phyloP scores from a whole-genome alignment of 2,329 filamentous ascomycete genomes.

The Fusarium fujikuroi region DNA sequence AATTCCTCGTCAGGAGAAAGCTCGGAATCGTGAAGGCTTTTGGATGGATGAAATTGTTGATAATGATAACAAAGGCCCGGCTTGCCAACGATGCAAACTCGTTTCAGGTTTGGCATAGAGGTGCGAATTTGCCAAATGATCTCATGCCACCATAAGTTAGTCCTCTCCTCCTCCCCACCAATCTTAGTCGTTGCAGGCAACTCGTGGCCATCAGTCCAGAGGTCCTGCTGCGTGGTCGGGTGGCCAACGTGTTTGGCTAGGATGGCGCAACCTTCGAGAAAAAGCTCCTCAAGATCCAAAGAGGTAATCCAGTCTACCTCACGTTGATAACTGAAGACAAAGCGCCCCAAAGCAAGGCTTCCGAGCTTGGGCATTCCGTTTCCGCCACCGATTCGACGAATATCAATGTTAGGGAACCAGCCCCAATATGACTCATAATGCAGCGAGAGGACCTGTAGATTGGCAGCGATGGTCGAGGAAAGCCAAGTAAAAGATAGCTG shows the following conservation, averaged over 20 bases:
- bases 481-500: not conserved
- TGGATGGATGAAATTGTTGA: accelerated
- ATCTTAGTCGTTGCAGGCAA: accelerated
- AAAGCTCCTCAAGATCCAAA: not conserved
- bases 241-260: not conserved
- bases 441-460: not conserved
- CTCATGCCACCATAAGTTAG: not conserved
- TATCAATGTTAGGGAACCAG: not conserved
- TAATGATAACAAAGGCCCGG: accelerated
- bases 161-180: accelerated
- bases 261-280: not conserved
- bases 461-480: not conserved
- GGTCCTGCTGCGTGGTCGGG: accelerated
- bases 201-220: not conserved
- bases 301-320: not conserved
- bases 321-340: not conserved
- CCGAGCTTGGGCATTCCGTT: not conserved
- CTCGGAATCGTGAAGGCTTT: not conserved
- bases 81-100: accelerated
- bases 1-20: accelerated
- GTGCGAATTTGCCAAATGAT: not conserved
- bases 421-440: not conserved
- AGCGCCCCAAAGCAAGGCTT: not conserved
- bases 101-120: not conserved
- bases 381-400: not conserved